Base-by-base conservation (phyloP, 2,329 filamentous ascomycete species). In the Helicocarpus griseus region DNA sequence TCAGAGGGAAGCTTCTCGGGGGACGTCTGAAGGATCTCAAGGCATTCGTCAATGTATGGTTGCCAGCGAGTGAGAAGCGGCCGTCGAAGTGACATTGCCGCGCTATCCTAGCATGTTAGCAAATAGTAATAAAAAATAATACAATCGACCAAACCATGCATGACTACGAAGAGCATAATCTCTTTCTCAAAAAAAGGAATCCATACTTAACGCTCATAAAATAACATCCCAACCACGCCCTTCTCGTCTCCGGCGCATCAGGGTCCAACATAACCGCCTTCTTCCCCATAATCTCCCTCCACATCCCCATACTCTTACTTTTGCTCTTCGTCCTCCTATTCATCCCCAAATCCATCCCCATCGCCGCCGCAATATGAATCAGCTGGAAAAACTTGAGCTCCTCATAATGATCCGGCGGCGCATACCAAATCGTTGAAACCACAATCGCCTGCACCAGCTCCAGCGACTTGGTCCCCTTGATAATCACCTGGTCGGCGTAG, bases 311-410 rank as follows among this genome's bases (percentile, higher is more conserved):
- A 58, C 44, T 61, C 65, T 6, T 54, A 43, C 60, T 68, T 65
- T 56, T 58, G 57, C 60, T 64, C 59, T 64, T 72, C 55, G 67
- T 65, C 57, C 75, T 73, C 56, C 80, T 78, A 14, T 84, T 86
- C 5, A 95, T 78, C 0, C 89, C 89, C 31, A 95, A 78, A 59
- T 95, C 89, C 50, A 94, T 82, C 24, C 85, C 85, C 83, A 95
- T 87, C 59, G 88, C 79, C 45, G 84, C 84, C 2, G 86, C 85
- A 62, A 88, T 81, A 65, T 95, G 87, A 43, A 89, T 82, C 57
- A 93, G 78, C 70, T 91, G 87, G 69, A 93, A 95, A 65, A 93
- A 94, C 64, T 93, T 93, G 62, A 91, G 80, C 69, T 93, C 86
- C 61, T 94, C 87, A 53, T 87, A 87, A 60, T 86, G 79, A 58